Evolutionary conservation across 1,284 basidiomycete genomes (phyloP), one percentile per base, ranked within the genome.

Genomic region (Boletus semigastroideus): DNA sequence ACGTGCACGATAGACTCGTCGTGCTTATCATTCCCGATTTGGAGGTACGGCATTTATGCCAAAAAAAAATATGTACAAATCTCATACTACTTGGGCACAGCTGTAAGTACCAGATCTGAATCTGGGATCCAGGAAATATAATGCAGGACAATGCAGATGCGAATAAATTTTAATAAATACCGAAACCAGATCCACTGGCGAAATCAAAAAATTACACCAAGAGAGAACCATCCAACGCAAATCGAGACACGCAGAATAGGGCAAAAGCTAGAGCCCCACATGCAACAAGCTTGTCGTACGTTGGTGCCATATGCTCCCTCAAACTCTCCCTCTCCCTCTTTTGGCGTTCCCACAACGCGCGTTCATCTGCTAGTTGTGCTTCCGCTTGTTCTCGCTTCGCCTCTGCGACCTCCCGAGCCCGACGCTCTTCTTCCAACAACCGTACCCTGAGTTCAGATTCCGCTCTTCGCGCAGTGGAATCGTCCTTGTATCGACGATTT

Each of bases 211-310:
- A n/a, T 40, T 31, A 63, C 17, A 37, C 12, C 13, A 34, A 49
- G n/a, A 31, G 8, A 14, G 49, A 43, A 36, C 49, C 31, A 17
- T 59, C 41, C 17, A 60, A 38, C 9, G 51, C 46, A 31, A 58
- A 51, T 31, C 58, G 58, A 38, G 60, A 63, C 8, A 46, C 43
- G 17, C 41, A 60, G 20, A 61, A n/a, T 7, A 61, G 39, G 20
- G 49, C 50, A 34, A 62, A 50, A 14, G 58, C 34, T 2, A 63
- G 30, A 31, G 60, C 58, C 42, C 58, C 49, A 31, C 55, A 49
- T 8, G 61, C 46, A 11, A 59, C 46, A 43, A 48, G 37, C 22
- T 36, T 53, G 36, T 48, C 42, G 22, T 51, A 55, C 37, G 28
- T 55, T 13, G 39, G 31, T 25, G 36, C 38, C 1, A 16, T 36